Evolutionary conservation across 2,329 filamentous ascomycete species (phyloP), one percentile per base, ranked within the genome.

Genomic region (Colletotrichum caudatum): DNA sequence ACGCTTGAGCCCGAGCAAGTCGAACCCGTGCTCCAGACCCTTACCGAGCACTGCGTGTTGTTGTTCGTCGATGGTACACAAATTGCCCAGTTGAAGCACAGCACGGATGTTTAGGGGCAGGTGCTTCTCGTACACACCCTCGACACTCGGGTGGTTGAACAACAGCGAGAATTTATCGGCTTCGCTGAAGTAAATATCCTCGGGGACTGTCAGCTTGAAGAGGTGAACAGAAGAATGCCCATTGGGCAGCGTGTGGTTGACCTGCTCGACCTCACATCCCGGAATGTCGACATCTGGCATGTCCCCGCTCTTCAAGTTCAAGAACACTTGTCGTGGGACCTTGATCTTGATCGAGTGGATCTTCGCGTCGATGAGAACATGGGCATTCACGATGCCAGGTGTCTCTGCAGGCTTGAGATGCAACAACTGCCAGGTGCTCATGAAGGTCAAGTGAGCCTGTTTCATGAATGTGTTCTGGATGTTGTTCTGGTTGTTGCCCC

Each of bases 101-200:
- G 95, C 96, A 51, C 95, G 90, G 59, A 97, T 89, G 74, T 93
- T 94, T 7, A 98, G 85, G 1, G 97, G 94, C 1, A 99, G 87
- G 75, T 97, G 93, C 77, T 92, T 95, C 83, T 99, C 97, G 78
- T 99, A 99, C 18, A 99, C 94, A 39, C 97, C 97, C 81, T 99
- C 96, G 1, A 99, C 93, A 80, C 94, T 97, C 0, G 94, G 90
- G 78, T 99, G 95, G 74, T 95, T 94, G 84, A 98, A 95, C 1
- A 98, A 85, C 37, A 92, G 83, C 2, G 92, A 90, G 73, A 98
- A 92, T 78, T 94, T 97, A 73, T 94, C 92, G 0, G 92, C 87
- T 80, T 98, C 94, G 56, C 91, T 90, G 72, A 97, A 90, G 81
- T 97, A 99, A 0, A 93, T 87, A 67, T 96, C 92, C 80, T 99